Conservation (phyloP, 129 eudicot genomes). For the Heracleum sosnowskyi region DNA sequence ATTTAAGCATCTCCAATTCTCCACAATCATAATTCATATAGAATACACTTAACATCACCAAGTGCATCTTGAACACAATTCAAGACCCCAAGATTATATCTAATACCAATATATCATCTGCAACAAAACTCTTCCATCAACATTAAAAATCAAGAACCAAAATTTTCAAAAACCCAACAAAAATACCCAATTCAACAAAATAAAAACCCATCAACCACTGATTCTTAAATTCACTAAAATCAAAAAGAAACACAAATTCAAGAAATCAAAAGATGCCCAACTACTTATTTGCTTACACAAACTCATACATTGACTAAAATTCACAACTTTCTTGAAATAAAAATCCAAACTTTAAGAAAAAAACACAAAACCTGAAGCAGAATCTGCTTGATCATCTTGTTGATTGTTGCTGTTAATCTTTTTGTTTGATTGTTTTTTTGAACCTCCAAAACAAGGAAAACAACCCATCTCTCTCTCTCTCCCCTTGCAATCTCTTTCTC, state of each 20-base stretch:
- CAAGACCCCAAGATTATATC: background rate
- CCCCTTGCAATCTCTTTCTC: background rate
- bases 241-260: background rate
- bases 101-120: background rate
- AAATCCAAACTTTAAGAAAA: background rate
- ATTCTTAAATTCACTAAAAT: background rate
- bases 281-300: background rate
- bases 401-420: conserved; percentile 11
- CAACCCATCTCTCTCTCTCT: conserved; percentile 1
- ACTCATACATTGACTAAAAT: background rate
- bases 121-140: background rate
- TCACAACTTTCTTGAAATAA: background rate
- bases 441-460: background rate
- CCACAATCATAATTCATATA: background rate
- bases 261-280: background rate
- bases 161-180: background rate
- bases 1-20: background rate
- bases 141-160: background rate
- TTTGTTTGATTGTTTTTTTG: conserved; percentile 5
- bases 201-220: background rate
- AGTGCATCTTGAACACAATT: too few species aligned
- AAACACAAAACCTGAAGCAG: conserved; percentile 25
- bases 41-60: background rate
- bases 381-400: conserved; percentile 27
- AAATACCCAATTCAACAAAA: background rate